Base-by-base conservation (phyloP, 768 basidiomycete species). In the Leccinum broughii region DNA sequence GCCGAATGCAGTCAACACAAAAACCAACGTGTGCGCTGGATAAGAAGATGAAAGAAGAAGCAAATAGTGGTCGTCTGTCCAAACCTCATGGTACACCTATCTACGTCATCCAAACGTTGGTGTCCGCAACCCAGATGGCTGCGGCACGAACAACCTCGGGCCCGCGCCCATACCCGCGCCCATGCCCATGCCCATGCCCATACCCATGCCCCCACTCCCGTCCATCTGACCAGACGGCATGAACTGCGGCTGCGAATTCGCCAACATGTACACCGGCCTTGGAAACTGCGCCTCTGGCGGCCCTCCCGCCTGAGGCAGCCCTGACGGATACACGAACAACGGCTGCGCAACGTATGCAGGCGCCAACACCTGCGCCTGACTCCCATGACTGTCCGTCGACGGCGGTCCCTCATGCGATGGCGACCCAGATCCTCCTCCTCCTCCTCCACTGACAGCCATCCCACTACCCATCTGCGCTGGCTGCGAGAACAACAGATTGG, bases 311-410 rank as follows among this genome's bases (percentile, higher is more conserved):
- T 75, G 69, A 24, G 73, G 73, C n/a, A 71, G 35, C 11, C 70
- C 70, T 13, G 70, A 72, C 5, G 71, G 71, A 20, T 71, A 71
- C 1, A 71, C 71, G 50, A 71, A 71, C 52, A 71, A 49, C 2
- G 70, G 70, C 11, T 73, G 72, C 4, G 70, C 69, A n/a, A 71
- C 69, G 32, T 71, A 72, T 1, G 70, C 70, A 24, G 70, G 69
- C 3, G 67, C 66, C 35, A 70, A 53, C 0, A 71, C 60, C 22
- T 59, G 69, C 9, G 61, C 62, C 28, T 71, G 73, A 13, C 70
- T 69, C 4, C 71, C 72, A 30, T 72, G 71, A n/a, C 72, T 75
- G n/a, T 73, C 72, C 3, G 68, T 65, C 22, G 72, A 74, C 4
- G 67, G 67, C 0, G 68, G 54, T 2, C 72, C 70, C 4, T 74